Evolutionary conservation across 768 basidiomycete genomes (phyloP).

Genomic region (Rubroboletus pulcherrimus): DNA sequence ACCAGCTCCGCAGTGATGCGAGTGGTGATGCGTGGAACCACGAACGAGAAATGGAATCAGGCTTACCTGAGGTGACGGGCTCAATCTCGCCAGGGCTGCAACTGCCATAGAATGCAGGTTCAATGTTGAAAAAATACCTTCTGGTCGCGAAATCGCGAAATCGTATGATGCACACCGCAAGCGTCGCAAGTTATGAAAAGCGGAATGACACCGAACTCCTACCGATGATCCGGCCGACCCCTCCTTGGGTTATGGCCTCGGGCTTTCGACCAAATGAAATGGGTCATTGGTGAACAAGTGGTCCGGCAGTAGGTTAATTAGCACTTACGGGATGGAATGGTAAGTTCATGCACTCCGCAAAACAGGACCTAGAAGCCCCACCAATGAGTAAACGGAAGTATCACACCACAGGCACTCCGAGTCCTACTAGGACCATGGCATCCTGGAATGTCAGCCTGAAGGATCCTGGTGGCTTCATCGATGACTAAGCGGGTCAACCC

Average conservation of each 20-base stretch:
- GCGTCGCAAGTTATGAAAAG: constrained; percentile 2
- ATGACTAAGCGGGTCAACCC: constrained; percentile 23
- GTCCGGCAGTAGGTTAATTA: not conserved
- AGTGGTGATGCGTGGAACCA: not conserved
- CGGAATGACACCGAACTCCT: not conserved
- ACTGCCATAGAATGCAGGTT: constrained; percentile 11
- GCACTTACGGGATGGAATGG: constrained; percentile 16
- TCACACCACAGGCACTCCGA: not conserved
- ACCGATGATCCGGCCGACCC: constrained; percentile 23
- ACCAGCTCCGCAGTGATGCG: constrained; percentile 7
- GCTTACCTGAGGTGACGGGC: not conserved
- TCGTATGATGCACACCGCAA: not conserved
- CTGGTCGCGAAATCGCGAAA: not conserved
- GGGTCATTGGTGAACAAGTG: not conserved
- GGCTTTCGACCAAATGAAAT: not conserved
- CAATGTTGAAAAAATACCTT: not conserved
- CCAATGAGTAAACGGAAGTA: not conserved
- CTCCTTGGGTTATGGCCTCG: not conserved
- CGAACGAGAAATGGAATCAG: constrained; percentile 6
- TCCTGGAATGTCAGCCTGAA: constrained; percentile 21
- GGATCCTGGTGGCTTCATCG: not conserved
- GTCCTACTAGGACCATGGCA: not conserved
- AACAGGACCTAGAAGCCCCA: constrained; percentile 1
- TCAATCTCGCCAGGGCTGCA: not conserved
- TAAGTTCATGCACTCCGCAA: constrained; percentile 2